phyloP scores from a whole-genome alignment of 768 basidiomycete genomes.

The Naganishia antarctica region DNA sequence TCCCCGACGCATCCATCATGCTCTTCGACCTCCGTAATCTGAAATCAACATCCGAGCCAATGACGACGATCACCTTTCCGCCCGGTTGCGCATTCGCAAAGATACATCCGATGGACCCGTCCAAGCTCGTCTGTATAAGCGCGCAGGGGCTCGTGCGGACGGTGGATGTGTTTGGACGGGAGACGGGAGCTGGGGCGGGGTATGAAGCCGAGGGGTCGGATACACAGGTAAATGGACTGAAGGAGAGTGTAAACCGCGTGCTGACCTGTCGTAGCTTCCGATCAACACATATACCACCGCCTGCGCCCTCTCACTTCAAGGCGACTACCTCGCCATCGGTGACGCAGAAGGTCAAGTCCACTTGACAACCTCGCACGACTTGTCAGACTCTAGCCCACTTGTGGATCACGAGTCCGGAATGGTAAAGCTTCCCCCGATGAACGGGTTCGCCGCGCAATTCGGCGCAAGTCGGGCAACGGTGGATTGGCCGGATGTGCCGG shows the following conservation, averaged over 20 bases:
- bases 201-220: constrained; percentile 9
- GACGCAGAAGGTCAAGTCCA: constrained; percentile 80
- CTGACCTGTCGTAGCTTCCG: constrained; percentile 61
- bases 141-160: constrained; percentile 16
- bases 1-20: constrained; percentile 84
- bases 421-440: constrained; percentile 58
- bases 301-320: constrained; percentile 74
- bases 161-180: constrained; percentile 4
- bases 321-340: constrained; percentile 87
- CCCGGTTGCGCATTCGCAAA: constrained; percentile 81
- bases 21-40: constrained; percentile 83
- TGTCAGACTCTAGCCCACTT: constrained; percentile 51
- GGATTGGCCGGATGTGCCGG: constrained; percentile 75
- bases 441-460: constrained; percentile 63
- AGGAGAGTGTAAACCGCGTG: constrained; percentile 61
- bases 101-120: constrained; percentile 42
- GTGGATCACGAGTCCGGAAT: constrained; percentile 28
- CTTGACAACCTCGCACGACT: constrained; percentile 67
- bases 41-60: constrained; percentile 52
- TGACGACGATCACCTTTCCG: constrained; percentile 81
- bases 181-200: constrained; percentile 1
- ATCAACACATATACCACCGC: constrained; percentile 70
- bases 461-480: constrained; percentile 60
- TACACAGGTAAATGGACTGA: constrained; percentile 54
- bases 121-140: constrained; percentile 6